Evolutionary conservation across 305 asterid species (phyloP).

Genomic region (Caryopteris hybrid): DNA sequence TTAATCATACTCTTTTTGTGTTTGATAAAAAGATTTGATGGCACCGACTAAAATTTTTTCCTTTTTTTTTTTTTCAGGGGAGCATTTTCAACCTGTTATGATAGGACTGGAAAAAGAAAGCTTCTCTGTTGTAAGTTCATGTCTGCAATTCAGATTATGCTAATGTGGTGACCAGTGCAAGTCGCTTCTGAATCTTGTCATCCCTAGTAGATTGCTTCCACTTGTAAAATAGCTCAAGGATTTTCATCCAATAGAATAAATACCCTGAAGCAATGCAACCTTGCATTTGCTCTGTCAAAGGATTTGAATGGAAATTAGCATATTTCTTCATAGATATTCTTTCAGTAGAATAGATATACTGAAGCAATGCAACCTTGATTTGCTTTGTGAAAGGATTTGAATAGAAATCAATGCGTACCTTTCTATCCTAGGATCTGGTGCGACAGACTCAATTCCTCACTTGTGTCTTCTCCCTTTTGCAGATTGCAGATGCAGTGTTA

Average conservation of each 20-base stretch:
- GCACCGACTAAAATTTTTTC: slow-evolving; percentile 19
- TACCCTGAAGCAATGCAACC: slow-evolving; percentile 2
- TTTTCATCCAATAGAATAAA: neutral
- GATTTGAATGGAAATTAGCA: neutral
- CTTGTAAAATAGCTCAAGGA: neutral
- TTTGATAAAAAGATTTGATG: slow-evolving; percentile 12
- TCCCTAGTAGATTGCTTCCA: neutral
- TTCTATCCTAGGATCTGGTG: neutral
- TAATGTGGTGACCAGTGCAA: neutral
- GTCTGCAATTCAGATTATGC: slow-evolving; percentile 10
- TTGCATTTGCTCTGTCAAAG: slow-evolving; percentile 11
- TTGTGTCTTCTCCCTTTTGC: slow-evolving; percentile 23
- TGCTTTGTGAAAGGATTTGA: slow-evolving; percentile 16
- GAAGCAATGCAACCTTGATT: slow-evolving; percentile 5
- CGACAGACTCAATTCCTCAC: neutral
- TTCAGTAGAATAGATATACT: neutral
- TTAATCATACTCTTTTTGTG: slow-evolving; percentile 7
- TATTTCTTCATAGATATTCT: neutral
- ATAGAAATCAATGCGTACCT: neutral
- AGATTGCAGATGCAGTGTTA: slow-evolving; percentile 82
- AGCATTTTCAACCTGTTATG: slow-evolving; percentile 78
- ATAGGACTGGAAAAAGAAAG: slow-evolving; percentile 60
- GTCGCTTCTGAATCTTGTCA: slow-evolving; percentile 9
- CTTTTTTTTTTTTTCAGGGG: slow-evolving; percentile 48
- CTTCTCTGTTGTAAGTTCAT: slow-evolving; percentile 54